Base-by-base conservation (phyloP, 2,329 filamentous ascomycete genomes). In the Phialophora tarda region DNA sequence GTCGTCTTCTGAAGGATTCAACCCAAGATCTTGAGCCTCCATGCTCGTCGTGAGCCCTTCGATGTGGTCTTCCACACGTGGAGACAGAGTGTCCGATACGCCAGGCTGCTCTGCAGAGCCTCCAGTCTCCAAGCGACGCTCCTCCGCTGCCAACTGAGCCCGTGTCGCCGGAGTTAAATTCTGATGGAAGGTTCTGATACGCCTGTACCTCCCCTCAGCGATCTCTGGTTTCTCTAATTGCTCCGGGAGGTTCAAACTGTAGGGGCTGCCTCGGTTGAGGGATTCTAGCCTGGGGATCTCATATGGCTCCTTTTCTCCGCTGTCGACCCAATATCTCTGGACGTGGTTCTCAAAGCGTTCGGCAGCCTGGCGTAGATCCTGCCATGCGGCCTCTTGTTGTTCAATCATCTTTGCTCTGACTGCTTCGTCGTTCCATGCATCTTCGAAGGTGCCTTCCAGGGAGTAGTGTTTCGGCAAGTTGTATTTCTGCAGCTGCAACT, bases 401-500 rank as follows among this genome's bases (percentile, higher is more conserved):
- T 78, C 69, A 47, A 78, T 72, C 65, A 78, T 74, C 61, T 75
- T 73, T 66, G 77, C 71, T 62, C 82, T 81, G 58, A 78, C 77
- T 71, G 81, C 79, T 55, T 79, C 76, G 44, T 80, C 78, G 24
- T 80, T 72, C 72, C 80, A 82, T 55, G 79, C 78, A 32, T 78
- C 79, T 55, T 75, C 69, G 6, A 81, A 71, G 56, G 80, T 76
- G 38, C 70, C 71, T 24, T 70, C 69, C 17, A 72, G 68, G 6
- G 76, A 73, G 51, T 75, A 78, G 62, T 82, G 79, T 26, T 84
- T 81, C 4, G 85, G 83, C 65, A 97, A 75, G 0, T 92, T 91
- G 58, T 95, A 77, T 23, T 81, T 81, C 65, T 82, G 80, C 67
- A 92, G 83, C 81, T 97, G 84, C 58, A 80, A 77, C 50, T 85